Conservation (phyloP, 2,329 filamentous ascomycete species). For the Sporothrix pseudoabietina region DNA sequence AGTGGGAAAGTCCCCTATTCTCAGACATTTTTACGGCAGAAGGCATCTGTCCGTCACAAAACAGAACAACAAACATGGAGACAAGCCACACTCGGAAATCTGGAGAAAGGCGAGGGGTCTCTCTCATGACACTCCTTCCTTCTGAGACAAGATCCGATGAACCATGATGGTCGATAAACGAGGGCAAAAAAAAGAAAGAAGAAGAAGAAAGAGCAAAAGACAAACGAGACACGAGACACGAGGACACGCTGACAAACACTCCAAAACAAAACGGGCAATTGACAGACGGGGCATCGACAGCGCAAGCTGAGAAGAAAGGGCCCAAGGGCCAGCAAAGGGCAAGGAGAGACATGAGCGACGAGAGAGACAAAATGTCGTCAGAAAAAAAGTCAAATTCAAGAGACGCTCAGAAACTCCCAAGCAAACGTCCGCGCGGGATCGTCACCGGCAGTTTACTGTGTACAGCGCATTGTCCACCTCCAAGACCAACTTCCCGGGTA, state of each 20-base stretch:
- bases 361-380: background rate
- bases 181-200: background rate
- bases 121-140: background rate
- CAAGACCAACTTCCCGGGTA: background rate
- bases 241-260: background rate
- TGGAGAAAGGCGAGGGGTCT: background rate
- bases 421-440: slow-evolving; percentile 4
- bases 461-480: slow-evolving; percentile 10
- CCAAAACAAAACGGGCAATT: background rate
- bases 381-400: background rate
- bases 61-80: background rate
- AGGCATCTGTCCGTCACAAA: background rate
- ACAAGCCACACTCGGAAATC: background rate
- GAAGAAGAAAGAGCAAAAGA: background rate
- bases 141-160: background rate
- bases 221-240: background rate
- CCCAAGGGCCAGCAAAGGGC: background rate
- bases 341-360: background rate
- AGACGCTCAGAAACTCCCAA: background rate
- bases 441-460: slow-evolving; percentile 1
- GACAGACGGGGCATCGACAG: background rate
- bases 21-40: background rate
- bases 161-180: background rate
- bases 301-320: slow-evolving; percentile 11
- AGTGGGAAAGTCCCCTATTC: background rate